phyloP scores from a whole-genome alignment of 805 yeast species.

The Ogataea sp. region DNA sequence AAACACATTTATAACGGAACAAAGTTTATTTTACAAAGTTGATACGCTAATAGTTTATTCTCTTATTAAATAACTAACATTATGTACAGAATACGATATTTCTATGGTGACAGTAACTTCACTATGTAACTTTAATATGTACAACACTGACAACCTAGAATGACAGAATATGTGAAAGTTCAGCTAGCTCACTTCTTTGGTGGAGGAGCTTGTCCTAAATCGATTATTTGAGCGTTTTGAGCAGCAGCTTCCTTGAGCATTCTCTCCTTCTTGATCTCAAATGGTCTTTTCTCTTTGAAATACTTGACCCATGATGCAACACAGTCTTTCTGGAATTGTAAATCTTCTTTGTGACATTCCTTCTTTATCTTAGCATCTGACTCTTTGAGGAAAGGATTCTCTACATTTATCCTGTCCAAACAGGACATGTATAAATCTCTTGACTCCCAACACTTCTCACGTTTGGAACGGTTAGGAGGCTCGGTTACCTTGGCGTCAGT shows the following conservation, averaged over 20 bases:
- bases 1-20: no score
- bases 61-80: no score
- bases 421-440: constrained; percentile 76
- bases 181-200: not conserved
- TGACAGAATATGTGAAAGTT: no score
- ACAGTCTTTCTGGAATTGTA: constrained; percentile 65
- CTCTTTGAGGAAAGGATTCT: constrained; percentile 58
- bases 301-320: constrained; percentile 83
- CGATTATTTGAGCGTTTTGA: constrained; percentile 41
- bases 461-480: constrained; percentile 49
- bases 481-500: constrained; percentile 23
- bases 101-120: no score
- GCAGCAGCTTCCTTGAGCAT: constrained; percentile 65
- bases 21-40: no score
- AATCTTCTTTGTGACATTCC: constrained; percentile 50
- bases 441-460: constrained; percentile 84
- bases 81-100: no score
- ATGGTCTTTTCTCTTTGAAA: constrained; percentile 83
- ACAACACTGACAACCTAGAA: no score
- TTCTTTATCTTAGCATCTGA: constrained; percentile 36
- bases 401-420: constrained; percentile 57
- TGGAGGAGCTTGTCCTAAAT: not conserved
- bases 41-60: no score
- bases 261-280: constrained; percentile 60
- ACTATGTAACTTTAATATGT: no score